Base-by-base conservation (phyloP, 768 basidiomycete genomes). In the Pleurotus sapidus region DNA sequence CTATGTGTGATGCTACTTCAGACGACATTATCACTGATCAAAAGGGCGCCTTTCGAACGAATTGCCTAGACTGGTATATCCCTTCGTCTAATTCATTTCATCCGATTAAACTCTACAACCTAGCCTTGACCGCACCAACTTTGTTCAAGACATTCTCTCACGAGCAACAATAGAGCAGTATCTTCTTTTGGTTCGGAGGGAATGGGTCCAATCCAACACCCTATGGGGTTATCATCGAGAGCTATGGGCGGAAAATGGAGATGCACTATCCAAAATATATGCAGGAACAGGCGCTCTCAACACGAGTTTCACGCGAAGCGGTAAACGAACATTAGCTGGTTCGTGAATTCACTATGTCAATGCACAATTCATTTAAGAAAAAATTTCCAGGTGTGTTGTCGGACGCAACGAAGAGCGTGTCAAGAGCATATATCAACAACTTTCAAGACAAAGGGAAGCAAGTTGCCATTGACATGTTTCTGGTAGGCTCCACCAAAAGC, bases 381-480 rank as follows among this genome's bases (percentile, higher is more conserved):
- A 57, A 56, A 18, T 51, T 59, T 55, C 30, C 69, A 83, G 95
- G 96, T 47, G 83, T 98, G 42, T 72, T 99, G 20, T 95, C 93
- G 4, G 95, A 99, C 74, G 97, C 96, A 3, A 96, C 94, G 3
- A 99, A 99, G 70, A 95, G 92, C 64, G 90, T 93, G 30, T 93
- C 92, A 3, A 84, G 96, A 59, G 95, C 95, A 38, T 99, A 98
- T 66, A 96, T 98, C 66, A 97, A 95, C 66, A 98, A 98, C 68
- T 97, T 99, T 68, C 91, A 95, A 65, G 97, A 99, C 68, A 91
- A 92, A 68, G 86, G 82, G 38, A 99, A 99, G 68, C 97, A 99
- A 65, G 70, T 82, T 3, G 94, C 95, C 0, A 98, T 98, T 59
- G 97, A 99, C 67, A 89, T 94, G 83, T 91, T 98, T 65, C 77